Evolutionary conservation across 495 filamentous ascomycete genomes (phyloP).

Genomic region (Hyaloscypha hepaticicola): DNA sequence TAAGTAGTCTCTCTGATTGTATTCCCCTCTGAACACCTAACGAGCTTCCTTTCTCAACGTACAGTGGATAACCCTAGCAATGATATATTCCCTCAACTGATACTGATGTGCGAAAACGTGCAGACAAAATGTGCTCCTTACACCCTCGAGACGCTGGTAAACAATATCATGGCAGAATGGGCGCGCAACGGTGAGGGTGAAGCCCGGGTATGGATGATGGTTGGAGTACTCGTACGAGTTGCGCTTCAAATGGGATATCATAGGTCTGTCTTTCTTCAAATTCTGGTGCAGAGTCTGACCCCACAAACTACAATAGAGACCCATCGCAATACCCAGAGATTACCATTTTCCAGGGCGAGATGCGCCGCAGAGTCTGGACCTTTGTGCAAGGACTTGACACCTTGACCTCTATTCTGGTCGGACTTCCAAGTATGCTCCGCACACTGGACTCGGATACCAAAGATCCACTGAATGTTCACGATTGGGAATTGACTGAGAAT

Average conservation of each 20-base stretch:
- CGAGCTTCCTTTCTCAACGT: no score
- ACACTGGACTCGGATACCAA: slow-evolving; percentile 33
- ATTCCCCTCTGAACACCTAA: no score
- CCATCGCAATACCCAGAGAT: slow-evolving; percentile 79
- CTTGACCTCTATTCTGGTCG: slow-evolving; percentile 38
- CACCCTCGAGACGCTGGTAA: slow-evolving; percentile 39
- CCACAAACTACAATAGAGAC: slow-evolving; percentile 61
- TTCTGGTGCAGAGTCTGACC: slow-evolving; percentile 6
- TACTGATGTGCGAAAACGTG: no score
- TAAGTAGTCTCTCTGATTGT: no score
- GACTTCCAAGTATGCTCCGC: slow-evolving; percentile 37
- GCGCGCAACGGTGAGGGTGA: slow-evolving; percentile 28
- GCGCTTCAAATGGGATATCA: slow-evolving; percentile 46
- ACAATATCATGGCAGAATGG: slow-evolving; percentile 34
- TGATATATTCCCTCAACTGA: no score
- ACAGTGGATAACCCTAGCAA: no score
- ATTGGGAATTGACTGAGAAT: slow-evolving; percentile 48
- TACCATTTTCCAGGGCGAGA: slow-evolving; percentile 72
- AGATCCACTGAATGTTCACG: slow-evolving; percentile 38
- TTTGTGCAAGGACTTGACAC: slow-evolving; percentile 36
- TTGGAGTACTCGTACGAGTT: slow-evolving; percentile 37
- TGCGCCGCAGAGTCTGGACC: slow-evolving; percentile 39
- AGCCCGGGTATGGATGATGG: slow-evolving; percentile 37
- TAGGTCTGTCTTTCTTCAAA: slow-evolving; percentile 28
- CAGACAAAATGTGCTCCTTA: slow-evolving; percentile 33